These are phyloP conservation scores for Beauveria bassiana DNA, from an alignment of 2,329 filamentous ascomycete genomes.

Conservation along the genomic window DNA sequence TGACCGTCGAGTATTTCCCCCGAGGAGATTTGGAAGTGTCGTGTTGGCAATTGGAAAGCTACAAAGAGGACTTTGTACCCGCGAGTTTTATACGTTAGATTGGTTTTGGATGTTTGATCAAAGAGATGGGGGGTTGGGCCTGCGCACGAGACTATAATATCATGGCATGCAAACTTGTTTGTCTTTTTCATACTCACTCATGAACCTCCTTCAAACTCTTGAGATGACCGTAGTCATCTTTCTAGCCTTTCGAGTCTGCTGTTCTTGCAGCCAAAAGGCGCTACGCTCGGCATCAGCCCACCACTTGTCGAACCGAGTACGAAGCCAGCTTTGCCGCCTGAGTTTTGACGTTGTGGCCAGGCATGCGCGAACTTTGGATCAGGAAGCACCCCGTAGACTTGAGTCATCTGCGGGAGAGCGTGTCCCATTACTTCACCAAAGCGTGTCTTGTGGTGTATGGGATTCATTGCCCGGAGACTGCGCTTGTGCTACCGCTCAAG, in stretches of 20 bases:
- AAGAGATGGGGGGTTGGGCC: background rate
- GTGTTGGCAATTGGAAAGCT: constrained; percentile 11
- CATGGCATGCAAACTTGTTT: too few relatives aligned
- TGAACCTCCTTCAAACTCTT: too few relatives aligned
- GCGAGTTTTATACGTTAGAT: constrained; percentile 4
- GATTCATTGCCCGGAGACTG: background rate
- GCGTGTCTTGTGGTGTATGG: background rate
- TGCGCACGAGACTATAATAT: background rate
- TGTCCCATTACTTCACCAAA: background rate
- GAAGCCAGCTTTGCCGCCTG: background rate
- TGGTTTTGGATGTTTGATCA: background rate
- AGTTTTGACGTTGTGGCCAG: background rate
- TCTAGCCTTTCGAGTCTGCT: too few relatives aligned
- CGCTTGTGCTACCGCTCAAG: background rate
- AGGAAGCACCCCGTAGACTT: background rate
- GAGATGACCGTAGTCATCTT: too few relatives aligned
- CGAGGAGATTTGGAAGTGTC: constrained; percentile 3
- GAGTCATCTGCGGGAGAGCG: background rate
- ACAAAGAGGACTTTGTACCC: constrained; percentile 10
- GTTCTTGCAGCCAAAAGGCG: background rate
- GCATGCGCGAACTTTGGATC: background rate
- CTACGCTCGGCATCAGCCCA: background rate
- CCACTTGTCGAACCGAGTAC: background rate
- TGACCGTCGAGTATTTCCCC: background rate
- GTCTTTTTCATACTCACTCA: too few relatives aligned